Base-by-base conservation (phyloP, 2,329 filamentous ascomycete species). In the Aspergillus sp. region DNA sequence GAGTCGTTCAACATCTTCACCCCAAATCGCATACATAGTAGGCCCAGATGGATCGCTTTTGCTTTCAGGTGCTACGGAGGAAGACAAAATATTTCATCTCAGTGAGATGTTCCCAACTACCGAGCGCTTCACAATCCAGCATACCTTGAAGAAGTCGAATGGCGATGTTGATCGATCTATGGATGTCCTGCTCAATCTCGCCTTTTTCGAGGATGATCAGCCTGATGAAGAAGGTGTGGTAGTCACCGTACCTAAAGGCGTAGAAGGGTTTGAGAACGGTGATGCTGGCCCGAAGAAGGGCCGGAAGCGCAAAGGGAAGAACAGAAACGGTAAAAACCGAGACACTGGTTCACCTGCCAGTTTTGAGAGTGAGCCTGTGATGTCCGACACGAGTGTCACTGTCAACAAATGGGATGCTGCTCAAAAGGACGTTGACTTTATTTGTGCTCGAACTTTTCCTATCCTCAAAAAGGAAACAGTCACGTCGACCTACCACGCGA, bases 171-270 rank as follows among this genome's bases (percentile, higher is more conserved):
- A 87, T 57, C 80, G 81, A 14, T 86, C 91, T 1, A 87, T 96
- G 61, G 91, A 96, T 66, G 87, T 91, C 58, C 78, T 98, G 12
- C 82, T 97, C 33, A 96, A 90, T 63, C 81, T 91, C 14, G 86
- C 90, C 19, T 91, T 88, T 68, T 86, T 97, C 4, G 86, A 91
- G 57, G 85, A 31, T 35, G 31, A 91, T 56, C 82, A 80, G 1
- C 84, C 84, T 0, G 79, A 84, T 54, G 79, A 83, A 15, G 76
- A 74, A 39, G 76, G 80, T 3, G 76, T 72, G 2, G 71, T 74
- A 35, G 73, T 77, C 17, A 67, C 77, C 5, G 70, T 78, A 1
- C 78, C 81, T 1, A 93, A 90, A 69, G 90, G 92, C 0, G 80
- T 97, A n/a, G 91, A 97, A 57, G 91, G 85, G 0, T 96, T 96